These are phyloP conservation scores for Cardamine occulta DNA, from an alignment of 345 rosid genomes.

Conservation along the genomic window DNA sequence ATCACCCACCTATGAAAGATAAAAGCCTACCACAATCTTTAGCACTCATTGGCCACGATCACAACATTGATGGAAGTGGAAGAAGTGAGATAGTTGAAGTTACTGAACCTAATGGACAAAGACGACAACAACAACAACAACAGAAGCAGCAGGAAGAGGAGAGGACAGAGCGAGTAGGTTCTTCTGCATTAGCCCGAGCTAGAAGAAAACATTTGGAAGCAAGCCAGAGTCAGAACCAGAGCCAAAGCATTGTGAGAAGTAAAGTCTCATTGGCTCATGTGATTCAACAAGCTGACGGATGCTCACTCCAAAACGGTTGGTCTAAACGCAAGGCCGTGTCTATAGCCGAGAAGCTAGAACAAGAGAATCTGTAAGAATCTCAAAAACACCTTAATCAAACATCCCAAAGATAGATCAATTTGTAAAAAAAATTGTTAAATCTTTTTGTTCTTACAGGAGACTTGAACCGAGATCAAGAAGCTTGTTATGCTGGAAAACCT, in stretches of 20 bases:
- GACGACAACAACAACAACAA: conserved; percentile 43
- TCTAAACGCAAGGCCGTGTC: conserved; percentile 90
- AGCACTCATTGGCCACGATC: conserved; percentile 38
- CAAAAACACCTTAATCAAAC: conserved; percentile 26
- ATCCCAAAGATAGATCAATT: conserved; percentile 3
- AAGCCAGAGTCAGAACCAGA: conserved; percentile 58
- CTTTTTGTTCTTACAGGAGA: conserved; percentile 58
- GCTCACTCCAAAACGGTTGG: conserved; percentile 66
- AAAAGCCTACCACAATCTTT: conserved; percentile 49
- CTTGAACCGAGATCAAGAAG: conserved; percentile 92
- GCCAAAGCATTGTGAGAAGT: conserved; percentile 86
- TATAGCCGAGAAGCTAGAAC: conserved; percentile 97
- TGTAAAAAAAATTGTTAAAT: not conserved
- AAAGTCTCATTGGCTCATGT: conserved; percentile 92
- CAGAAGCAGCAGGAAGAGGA: conserved; percentile 35
- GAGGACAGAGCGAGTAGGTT: conserved; percentile 32
- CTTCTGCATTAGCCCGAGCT: conserved; percentile 42
- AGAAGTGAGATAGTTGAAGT: conserved; percentile 88
- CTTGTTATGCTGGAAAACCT: conserved; percentile 92
- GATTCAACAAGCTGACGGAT: conserved; percentile 91
- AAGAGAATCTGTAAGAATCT: conserved; percentile 84
- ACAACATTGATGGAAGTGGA: conserved; percentile 43
- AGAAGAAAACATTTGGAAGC: conserved; percentile 62
- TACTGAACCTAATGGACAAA: conserved; percentile 45
- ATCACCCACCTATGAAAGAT: conserved; percentile 21